A percentile compares a stretch with the other conserved stretches of the same genome.
Conservation (phyloP, 768 basidiomycete genomes). For the Pleurotus giganteus region DNA sequence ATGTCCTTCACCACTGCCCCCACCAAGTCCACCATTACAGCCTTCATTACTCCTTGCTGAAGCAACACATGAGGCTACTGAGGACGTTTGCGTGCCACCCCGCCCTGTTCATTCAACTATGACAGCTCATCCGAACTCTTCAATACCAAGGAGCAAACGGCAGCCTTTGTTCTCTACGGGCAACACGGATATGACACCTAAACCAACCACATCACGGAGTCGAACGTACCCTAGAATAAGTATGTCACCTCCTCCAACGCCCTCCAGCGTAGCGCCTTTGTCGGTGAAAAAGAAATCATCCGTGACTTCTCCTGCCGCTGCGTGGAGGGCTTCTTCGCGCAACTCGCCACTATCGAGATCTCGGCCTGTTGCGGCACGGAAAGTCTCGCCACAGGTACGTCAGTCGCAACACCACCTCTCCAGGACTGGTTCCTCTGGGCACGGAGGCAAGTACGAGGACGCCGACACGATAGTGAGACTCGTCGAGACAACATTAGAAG, state of each 20-base stretch:
- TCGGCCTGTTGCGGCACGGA: slow-evolving; percentile 46
- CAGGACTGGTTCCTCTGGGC: slow-evolving; percentile 22
- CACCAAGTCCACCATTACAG: slow-evolving; percentile 33
- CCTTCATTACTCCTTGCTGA: slow-evolving; percentile 24
- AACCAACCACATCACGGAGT: slow-evolving; percentile 21
- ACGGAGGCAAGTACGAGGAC: slow-evolving; percentile 32
- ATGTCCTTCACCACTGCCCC: slow-evolving; percentile 67
- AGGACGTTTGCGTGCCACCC: slow-evolving; percentile 25
- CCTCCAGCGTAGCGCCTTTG: slow-evolving; percentile 60
- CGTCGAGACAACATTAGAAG: slow-evolving; percentile 57
- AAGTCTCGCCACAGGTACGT: slow-evolving; percentile 52
- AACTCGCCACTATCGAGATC: slow-evolving; percentile 53
- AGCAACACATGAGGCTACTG: slow-evolving; percentile 44
- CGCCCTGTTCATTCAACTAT: slow-evolving; percentile 24
- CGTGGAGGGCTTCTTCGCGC: slow-evolving; percentile 41
- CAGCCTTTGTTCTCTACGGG: slow-evolving; percentile 58
- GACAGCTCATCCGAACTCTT: slow-evolving; percentile 31
- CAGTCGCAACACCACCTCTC: slow-evolving; percentile 32
- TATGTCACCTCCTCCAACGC: slow-evolving; percentile 31
- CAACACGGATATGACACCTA: slow-evolving; percentile 56
- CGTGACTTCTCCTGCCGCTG: slow-evolving; percentile 36
- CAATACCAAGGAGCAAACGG: slow-evolving; percentile 70
- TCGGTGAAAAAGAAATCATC: slow-evolving; percentile 86
- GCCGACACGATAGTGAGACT: slow-evolving; percentile 46
- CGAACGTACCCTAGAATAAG: slow-evolving; percentile 17